Base-by-base conservation (phyloP, 257 asterid species). In the Cinchona pubescens region DNA sequence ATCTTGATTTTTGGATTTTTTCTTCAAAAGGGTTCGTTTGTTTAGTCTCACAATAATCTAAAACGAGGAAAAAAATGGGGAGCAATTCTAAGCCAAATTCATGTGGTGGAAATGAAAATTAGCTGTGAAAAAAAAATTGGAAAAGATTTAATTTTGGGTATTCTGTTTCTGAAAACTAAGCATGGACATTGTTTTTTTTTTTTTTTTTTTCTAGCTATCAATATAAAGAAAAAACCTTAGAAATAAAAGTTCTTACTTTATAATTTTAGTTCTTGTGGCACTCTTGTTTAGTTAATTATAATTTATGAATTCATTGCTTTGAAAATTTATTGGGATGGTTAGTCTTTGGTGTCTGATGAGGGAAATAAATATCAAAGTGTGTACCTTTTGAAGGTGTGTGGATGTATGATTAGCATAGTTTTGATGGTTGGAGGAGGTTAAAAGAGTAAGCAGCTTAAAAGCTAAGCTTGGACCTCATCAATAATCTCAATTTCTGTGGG, bases 131-230 rank as follows among this genome's bases (percentile, higher is more conserved):
- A 21, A 11, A 15, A n/a, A 11, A 38, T 19, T 21, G 3, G 46
- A 56, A 76, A 66, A 67, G 62, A 14, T 56, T 48, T 58, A 35
- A 68, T 76, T 15, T 68, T 43, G 75, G 48, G 40, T 23, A 68
- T 27, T 3, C 19, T 1, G 21, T 29, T 60, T 51, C 59, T 51
- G 27, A 18, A 19, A 51, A 51, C 25, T 51, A 19, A 5, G 59
- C 25, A 6, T 51, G 27, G 10, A 21, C 59, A 25, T 19, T 51
- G 59, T 19, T 19, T 51, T 51, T 4, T 18, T 19, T 18, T 51
- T n/a, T n/a, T n/a, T 49, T 11, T 18, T 19, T 18, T 51, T 69
- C 53, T 29, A 13, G 46, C 5, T 19, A 18, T 69, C 53, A 2
- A 15, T 60, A 29, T 27, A 27, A 14, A 25, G 72, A 45, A 18